Base-by-base conservation (phyloP, 179 eudicot genomes). In the Vitellaria paradoxa region DNA sequence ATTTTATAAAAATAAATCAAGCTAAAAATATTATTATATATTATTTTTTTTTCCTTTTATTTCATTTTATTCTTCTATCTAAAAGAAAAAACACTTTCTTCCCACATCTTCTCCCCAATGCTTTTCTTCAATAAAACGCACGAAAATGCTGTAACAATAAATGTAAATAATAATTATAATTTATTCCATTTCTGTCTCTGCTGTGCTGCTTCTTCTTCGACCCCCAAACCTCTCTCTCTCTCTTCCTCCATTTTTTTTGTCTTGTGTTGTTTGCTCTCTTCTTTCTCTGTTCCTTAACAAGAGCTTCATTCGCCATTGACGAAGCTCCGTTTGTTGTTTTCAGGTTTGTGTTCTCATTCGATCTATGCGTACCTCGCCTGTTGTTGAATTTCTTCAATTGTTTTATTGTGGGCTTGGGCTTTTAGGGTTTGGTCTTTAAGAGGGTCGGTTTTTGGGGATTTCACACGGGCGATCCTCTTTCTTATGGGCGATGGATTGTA, bases 261-360 rank as follows among this genome's bases (percentile, higher is more conserved):
- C 45, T 42, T 42, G 45, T 42, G 45, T 4, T 5, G 45, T 42
- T 23, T 9, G 1, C 9, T 61, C 65, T 11, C 60, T 5, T 67
- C 70, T 67, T 12, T 42, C 70, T 67, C 53, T 40, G n/a, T 12
- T 9, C 26, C 72, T 21, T 68, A 26, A 26, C 76, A 18, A 62
- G 64, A 53, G 70, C 71, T 71, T 71, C 70, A 53, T 17, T 63
- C 46, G 46, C 75, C 80, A 42, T 50, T 42, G 26, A 26, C 13
- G 45, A 77, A 72, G 69, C 40, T 42, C 57, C 23, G 71, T 45
- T 61, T n/a, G 37, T 18, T 30, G 47, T 65, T 52, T 76, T 74
- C 53, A 68, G 74, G 79, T 76, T 45, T 63, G 13, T 61, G 47
- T 75, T 75, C 17, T 26, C 45, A 37, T 24, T 70, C 76, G 63